These are phyloP conservation scores for Bruguiera parviflora DNA, from an alignment of 345 rosid species.

Conservation along the genomic window DNA sequence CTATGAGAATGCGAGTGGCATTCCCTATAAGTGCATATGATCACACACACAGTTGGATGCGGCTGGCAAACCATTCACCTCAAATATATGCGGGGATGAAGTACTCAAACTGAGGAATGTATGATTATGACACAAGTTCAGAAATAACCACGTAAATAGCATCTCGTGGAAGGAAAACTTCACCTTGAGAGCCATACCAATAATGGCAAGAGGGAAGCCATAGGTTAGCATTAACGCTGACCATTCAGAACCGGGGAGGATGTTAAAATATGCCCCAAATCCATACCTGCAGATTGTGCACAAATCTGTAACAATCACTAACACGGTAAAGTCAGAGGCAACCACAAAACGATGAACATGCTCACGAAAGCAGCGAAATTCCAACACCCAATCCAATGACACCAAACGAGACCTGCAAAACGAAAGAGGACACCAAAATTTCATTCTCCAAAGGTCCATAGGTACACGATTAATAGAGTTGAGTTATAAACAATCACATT, in stretches of 20 bases:
- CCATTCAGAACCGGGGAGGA: slow-evolving; percentile 98
- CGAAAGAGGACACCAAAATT: not conserved
- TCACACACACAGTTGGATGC: not conserved
- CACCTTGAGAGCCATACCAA: slow-evolving; percentile 99
- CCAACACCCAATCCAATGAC: slow-evolving; percentile 81
- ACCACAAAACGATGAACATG: slow-evolving; percentile 3
- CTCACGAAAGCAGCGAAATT: slow-evolving; percentile 79
- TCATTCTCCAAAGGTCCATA: not conserved
- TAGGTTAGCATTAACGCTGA: slow-evolving; percentile 91
- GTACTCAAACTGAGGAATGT: too few relatives aligned
- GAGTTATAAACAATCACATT: too few relatives aligned
- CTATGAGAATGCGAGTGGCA: not conserved
- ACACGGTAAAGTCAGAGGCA: not conserved
- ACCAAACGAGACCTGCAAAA: slow-evolving; percentile 83
- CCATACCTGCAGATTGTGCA: slow-evolving; percentile 60
- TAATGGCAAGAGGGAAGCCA: slow-evolving; percentile 94
- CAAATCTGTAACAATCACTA: slow-evolving; percentile 11
- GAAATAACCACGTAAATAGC: not conserved
- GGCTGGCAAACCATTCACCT: too few relatives aligned
- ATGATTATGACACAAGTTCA: too few relatives aligned
- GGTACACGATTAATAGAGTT: too few relatives aligned
- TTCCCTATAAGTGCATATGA: not conserved
- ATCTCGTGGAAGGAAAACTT: slow-evolving; percentile 7
- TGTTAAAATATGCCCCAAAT: slow-evolving; percentile 88
- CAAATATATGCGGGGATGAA: too few relatives aligned